A percentile compares a stretch with the other conserved stretches of the same genome.
Evolutionary conservation across 257 asterid species (phyloP).

Genomic region (Osmanthus fragrans): DNA sequence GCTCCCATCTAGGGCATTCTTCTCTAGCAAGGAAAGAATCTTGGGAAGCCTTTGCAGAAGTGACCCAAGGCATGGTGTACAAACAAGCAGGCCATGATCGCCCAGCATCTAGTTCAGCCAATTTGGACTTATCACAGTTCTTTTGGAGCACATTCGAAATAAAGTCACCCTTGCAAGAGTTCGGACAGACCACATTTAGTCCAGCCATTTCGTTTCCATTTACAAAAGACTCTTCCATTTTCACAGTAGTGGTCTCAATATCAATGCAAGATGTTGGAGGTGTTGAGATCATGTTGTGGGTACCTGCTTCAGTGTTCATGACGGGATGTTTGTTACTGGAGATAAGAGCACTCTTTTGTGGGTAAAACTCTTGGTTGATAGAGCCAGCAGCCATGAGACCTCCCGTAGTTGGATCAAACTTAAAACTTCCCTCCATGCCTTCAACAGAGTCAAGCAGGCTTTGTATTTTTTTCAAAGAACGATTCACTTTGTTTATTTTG

Average conservation of each 20-base stretch:
- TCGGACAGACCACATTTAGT: background rate
- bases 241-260: slow-evolving; percentile 26
- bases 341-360: slow-evolving; percentile 15
- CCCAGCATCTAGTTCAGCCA: slow-evolving; percentile 35
- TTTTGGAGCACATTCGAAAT: background rate
- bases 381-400: slow-evolving; percentile 45
- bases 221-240: slow-evolving; percentile 35
- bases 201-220: slow-evolving; percentile 22
- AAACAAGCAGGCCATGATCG: slow-evolving; percentile 38
- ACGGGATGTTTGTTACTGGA: slow-evolving; percentile 6
- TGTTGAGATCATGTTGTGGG: slow-evolving; percentile 14
- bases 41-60: slow-evolving; percentile 24
- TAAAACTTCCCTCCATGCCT: slow-evolving; percentile 61
- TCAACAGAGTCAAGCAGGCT: slow-evolving; percentile 67
- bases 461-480: slow-evolving; percentile 63
- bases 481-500: slow-evolving; percentile 72
- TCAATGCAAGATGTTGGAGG: slow-evolving; percentile 24
- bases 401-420: slow-evolving; percentile 54
- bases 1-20: slow-evolving; percentile 17
- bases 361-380: slow-evolving; percentile 24
- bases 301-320: slow-evolving; percentile 10
- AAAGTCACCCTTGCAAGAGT: slow-evolving; percentile 16
- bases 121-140: slow-evolving; percentile 24
- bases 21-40: slow-evolving; percentile 27
- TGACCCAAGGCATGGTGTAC: slow-evolving; percentile 28